phyloP scores from a whole-genome alignment of 768 basidiomycete genomes.

The Crepidotus variabilis region DNA sequence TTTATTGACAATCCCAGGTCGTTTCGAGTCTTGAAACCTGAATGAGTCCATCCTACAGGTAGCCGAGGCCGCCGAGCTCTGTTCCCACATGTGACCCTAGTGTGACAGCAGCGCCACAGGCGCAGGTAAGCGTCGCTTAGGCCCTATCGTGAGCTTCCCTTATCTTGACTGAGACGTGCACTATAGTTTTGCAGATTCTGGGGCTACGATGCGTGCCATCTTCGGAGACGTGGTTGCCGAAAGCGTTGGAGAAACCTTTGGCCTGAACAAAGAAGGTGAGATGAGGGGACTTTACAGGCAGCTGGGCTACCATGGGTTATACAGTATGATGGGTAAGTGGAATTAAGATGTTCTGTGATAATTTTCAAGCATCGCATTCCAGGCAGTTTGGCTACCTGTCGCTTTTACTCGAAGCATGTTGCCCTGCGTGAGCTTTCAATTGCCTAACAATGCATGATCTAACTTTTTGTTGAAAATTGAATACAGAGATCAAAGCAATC shows the following conservation, averaged over 20 bases:
- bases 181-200: constrained; percentile 42
- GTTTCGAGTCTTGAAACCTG: no score
- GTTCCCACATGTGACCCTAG: no score
- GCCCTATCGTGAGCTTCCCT: no score
- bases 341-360: constrained; percentile 17
- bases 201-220: constrained; percentile 40
- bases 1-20: no score
- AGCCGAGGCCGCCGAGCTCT: no score
- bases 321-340: background rate
- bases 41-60: no score
- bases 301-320: background rate
- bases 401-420: constrained; percentile 66
- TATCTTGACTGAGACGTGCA: background rate
- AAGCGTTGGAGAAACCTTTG: constrained; percentile 60
- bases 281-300: constrained; percentile 41
- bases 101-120: no score
- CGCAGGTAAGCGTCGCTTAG: no score
- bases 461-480: no score
- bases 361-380: no score
- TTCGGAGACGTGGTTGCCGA: constrained; percentile 33
- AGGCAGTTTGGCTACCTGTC: constrained; percentile 56
- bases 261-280: constrained; percentile 64
- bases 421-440: constrained; percentile 59
- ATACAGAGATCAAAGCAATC: constrained; percentile 65
- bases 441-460: no score